Evolutionary conservation across 257 asterid genomes (phyloP).

Genomic region (Capsicum baccatum): DNA sequence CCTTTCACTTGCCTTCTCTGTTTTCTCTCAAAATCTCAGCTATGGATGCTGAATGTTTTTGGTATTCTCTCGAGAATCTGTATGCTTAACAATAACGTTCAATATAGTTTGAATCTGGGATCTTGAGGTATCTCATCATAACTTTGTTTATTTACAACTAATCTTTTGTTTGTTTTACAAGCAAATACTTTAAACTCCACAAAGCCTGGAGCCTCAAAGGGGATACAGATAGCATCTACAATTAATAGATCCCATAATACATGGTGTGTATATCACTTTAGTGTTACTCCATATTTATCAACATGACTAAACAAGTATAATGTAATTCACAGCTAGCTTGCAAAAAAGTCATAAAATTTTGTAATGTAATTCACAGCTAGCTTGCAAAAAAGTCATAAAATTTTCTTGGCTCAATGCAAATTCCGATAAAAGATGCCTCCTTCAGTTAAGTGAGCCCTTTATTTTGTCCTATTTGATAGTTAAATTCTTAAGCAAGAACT

Average conservation of each 20-base stretch:
- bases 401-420: slow-evolving; percentile 57
- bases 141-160: background rate
- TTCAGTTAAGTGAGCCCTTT: slow-evolving; percentile 7
- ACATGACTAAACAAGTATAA: slow-evolving; percentile 16
- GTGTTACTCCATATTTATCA: slow-evolving; percentile 19
- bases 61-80: too few relatives aligned
- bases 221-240: slow-evolving; percentile 17
- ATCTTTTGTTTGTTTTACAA: slow-evolving; percentile 18
- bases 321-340: slow-evolving; percentile 11
- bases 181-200: slow-evolving; percentile 18
- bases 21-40: too few relatives aligned
- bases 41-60: too few relatives aligned
- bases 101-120: background rate
- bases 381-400: slow-evolving; percentile 31
- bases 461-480: slow-evolving; percentile 2
- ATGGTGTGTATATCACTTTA: slow-evolving; percentile 22
- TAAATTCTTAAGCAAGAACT: background rate
- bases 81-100: background rate
- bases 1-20: too few relatives aligned
- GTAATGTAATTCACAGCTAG: background rate
- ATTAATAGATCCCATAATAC: slow-evolving; percentile 4
- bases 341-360: slow-evolving; percentile 35
- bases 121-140: slow-evolving; percentile 21
- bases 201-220: slow-evolving; percentile 26
- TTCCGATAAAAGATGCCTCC: slow-evolving; percentile 40